These are phyloP conservation scores for Ogataea methanolica DNA, from an alignment of 805 yeast species.

Conservation along the genomic window DNA sequence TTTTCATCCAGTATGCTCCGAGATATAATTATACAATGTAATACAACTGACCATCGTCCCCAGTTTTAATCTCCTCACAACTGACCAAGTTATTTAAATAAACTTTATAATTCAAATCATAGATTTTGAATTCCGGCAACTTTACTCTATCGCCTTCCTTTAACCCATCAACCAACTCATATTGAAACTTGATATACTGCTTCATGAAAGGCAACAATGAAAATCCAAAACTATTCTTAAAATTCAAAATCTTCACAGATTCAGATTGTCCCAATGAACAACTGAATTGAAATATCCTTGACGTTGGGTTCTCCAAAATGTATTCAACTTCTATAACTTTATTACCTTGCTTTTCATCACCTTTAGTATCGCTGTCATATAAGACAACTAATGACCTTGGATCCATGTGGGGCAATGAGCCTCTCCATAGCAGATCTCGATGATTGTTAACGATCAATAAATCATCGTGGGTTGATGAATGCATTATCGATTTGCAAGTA, in stretches of 20 bases:
- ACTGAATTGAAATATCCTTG: constrained; percentile 57
- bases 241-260: constrained; percentile 20
- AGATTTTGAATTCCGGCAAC: constrained; percentile 61
- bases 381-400: constrained; percentile 49
- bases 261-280: constrained; percentile 22
- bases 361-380: no score
- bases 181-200: constrained; percentile 40
- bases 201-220: constrained; percentile 63
- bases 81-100: constrained; percentile 49
- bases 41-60: constrained; percentile 27
- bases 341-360: constrained; percentile 8
- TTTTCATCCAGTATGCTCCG: no score
- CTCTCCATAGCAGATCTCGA: constrained; percentile 40
- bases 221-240: constrained; percentile 31
- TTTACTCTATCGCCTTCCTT: constrained; percentile 23
- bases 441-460: constrained; percentile 24
- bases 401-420: constrained; percentile 58
- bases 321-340: constrained; percentile 35
- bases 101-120: constrained; percentile 65
- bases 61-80: constrained; percentile 23
- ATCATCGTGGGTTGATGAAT: background rate
- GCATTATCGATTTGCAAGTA: constrained; percentile 1
- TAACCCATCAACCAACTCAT: constrained; percentile 16
- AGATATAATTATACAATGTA: constrained; percentile 1
- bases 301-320: constrained; percentile 70